Base-by-base conservation (phyloP, 1,284 basidiomycete species). In the Ceratobasidium theobromae region DNA sequence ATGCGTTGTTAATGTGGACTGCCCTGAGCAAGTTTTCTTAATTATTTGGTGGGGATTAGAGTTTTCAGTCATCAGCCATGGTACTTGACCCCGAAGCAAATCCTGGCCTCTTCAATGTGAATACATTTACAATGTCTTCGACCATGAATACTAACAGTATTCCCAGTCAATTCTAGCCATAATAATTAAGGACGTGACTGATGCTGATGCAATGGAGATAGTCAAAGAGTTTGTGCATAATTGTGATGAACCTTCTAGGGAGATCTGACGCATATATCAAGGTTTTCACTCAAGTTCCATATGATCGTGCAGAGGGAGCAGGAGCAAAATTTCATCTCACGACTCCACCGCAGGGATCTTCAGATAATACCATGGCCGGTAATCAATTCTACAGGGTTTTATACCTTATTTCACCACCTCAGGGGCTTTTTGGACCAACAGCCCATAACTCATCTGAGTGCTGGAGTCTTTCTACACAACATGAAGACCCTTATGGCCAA, bases 401-500 rank as follows among this genome's bases (percentile, higher is more conserved):
- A 86, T 68, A 77, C 72, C 2, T 69, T 84, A 21, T 86, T 86
- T 64, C 74, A 76, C 0, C 72, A 74, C 0, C 65, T 86, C 21
- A 83, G 82, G 70, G 75, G 74, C 41, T 75, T 74, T 5, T 72
- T 86, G 3, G 66, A 70, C 16, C 80, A 83, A 23, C 84, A 86
- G 67, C 69, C 69, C 1, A 32, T 66, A 4, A 84, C 82, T 0
- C 84, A 86, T 70, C 72, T 71, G 0, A 76, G 79, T 0, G 85
- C 81, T 0, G 82, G 82, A 2, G 78, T 81, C 48, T 86, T 86
- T 70, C 73, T 86, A 16, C 79, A 82, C 33, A 79, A 80, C 1
- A 73, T 87, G 72, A 87, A 86, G 73, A 84, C 83, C 0, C 71
- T 86, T 38, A 87, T 87, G 84, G 85, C 85, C 2, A 87, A 86